phyloP scores from a whole-genome alignment of 441 rosid species.

The Mallotus repandus region DNA sequence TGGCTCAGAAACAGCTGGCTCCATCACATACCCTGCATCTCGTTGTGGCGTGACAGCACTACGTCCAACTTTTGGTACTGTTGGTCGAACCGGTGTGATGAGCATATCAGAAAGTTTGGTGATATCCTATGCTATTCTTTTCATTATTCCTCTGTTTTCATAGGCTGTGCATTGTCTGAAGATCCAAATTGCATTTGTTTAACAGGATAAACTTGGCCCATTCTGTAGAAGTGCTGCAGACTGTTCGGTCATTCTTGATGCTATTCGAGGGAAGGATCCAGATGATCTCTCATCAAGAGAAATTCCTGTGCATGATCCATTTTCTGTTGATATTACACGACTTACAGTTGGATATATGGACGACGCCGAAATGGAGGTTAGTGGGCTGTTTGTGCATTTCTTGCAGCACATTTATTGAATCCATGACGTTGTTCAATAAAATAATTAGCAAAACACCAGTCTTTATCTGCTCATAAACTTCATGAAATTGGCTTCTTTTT shows the following conservation, averaged over 20 bases:
- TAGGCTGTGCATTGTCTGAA: not conserved
- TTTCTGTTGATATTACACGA: slow-evolving; percentile 65
- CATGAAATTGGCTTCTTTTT: not conserved
- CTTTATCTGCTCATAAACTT: slow-evolving; percentile 3
- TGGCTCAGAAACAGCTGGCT: slow-evolving; percentile 96
- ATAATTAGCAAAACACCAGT: not conserved
- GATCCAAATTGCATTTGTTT: slow-evolving; percentile 13
- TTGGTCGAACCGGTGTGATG: slow-evolving; percentile 90
- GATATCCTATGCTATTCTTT: slow-evolving; percentile 14
- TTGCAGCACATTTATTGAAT: not conserved
- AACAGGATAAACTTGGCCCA: slow-evolving; percentile 90
- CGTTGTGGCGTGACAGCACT: slow-evolving; percentile 87
- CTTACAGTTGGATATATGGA: slow-evolving; percentile 83
- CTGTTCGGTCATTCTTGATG: slow-evolving; percentile 64
- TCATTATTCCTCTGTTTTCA: not conserved
- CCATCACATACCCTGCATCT: slow-evolving; percentile 78
- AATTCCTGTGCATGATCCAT: slow-evolving; percentile 62
- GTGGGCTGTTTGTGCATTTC: slow-evolving; percentile 1
- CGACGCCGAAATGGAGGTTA: slow-evolving; percentile 93
- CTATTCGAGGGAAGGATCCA: slow-evolving; percentile 75
- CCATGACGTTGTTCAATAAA: not conserved
- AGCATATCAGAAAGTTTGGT: slow-evolving; percentile 92
- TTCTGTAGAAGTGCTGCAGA: slow-evolving; percentile 81
- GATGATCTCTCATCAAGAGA: slow-evolving; percentile 80
- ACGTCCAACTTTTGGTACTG: slow-evolving; percentile 84